Conservation (phyloP, 352 stramenopile species). For the Pythium aristosporum region DNA sequence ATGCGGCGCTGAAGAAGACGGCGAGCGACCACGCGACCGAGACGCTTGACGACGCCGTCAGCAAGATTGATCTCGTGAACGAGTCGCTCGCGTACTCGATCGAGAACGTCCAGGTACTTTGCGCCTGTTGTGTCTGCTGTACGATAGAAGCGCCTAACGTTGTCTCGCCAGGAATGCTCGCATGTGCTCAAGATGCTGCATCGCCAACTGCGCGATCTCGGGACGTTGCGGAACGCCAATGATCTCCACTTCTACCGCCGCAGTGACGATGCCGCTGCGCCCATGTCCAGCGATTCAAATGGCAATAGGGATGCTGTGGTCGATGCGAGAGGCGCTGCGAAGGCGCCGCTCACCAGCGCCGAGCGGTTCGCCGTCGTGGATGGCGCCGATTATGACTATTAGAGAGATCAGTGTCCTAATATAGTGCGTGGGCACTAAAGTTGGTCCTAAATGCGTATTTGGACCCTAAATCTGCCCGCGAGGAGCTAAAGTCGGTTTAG, state of each 20-base stretch:
- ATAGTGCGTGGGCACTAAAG: neutral
- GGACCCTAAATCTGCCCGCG: neutral
- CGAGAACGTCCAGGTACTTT: slow-evolving; percentile 58
- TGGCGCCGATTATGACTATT: slow-evolving; percentile 17
- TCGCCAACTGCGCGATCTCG: slow-evolving; percentile 61
- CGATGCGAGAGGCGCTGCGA: neutral
- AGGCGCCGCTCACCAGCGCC: neutral
- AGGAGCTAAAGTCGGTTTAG: neutral
- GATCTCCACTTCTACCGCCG: slow-evolving; percentile 33
- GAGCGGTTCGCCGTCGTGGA: slow-evolving; percentile 7
- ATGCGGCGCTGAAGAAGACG: slow-evolving; percentile 39
- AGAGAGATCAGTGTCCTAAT: neutral
- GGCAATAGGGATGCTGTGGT: neutral
- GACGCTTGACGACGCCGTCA: slow-evolving; percentile 45
- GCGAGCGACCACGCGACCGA: slow-evolving; percentile 35
- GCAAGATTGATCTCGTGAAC: slow-evolving; percentile 80
- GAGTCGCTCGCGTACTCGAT: slow-evolving; percentile 81
- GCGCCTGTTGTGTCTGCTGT: neutral
- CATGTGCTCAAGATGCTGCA: slow-evolving; percentile 74
- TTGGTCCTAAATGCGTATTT: neutral
- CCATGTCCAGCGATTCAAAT: neutral
- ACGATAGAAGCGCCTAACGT: neutral
- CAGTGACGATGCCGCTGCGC: neutral
- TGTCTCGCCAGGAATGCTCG: slow-evolving; percentile 39
- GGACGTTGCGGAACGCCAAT: slow-evolving; percentile 36